Evolutionary conservation across 2,329 filamentous ascomycete genomes (phyloP).

Genomic region (Aspergillus fischeri): DNA sequence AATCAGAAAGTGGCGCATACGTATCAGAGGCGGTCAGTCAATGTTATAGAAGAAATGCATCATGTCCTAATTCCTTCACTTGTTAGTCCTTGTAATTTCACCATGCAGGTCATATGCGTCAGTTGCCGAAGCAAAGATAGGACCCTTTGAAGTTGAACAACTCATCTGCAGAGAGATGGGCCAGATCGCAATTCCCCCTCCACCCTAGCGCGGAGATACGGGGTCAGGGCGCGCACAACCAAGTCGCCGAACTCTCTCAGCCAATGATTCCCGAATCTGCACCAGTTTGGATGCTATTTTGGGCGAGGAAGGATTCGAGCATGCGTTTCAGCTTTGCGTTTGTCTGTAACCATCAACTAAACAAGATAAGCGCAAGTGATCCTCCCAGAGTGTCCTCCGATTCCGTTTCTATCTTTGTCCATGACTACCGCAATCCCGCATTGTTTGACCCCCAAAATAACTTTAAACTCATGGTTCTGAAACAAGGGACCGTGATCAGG

Average conservation of each 20-base stretch:
- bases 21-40: not conserved
- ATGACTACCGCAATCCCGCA: not conserved
- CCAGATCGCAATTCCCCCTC: not conserved
- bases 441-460: conserved; percentile 11
- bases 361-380: not conserved
- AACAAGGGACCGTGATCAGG: conserved; percentile 1
- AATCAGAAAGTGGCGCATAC: not conserved
- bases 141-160: not conserved
- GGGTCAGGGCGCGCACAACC: not conserved
- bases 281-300: not conserved
- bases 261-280: not conserved
- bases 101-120: not conserved
- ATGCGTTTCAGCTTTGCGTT: not conserved
- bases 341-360: not conserved
- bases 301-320: not conserved
- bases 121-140: not conserved
- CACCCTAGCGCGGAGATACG: not conserved
- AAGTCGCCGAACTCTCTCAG: not conserved
- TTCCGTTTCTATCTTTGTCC: not conserved
- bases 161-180: not conserved
- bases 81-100: not conserved
- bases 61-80: not conserved
- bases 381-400: not conserved
- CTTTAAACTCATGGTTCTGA: conserved; percentile 6
- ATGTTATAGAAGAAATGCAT: not conserved